Evolutionary conservation across 2,329 filamentous ascomycete genomes (phyloP).

Genomic region (Bipolaris oryzae): DNA sequence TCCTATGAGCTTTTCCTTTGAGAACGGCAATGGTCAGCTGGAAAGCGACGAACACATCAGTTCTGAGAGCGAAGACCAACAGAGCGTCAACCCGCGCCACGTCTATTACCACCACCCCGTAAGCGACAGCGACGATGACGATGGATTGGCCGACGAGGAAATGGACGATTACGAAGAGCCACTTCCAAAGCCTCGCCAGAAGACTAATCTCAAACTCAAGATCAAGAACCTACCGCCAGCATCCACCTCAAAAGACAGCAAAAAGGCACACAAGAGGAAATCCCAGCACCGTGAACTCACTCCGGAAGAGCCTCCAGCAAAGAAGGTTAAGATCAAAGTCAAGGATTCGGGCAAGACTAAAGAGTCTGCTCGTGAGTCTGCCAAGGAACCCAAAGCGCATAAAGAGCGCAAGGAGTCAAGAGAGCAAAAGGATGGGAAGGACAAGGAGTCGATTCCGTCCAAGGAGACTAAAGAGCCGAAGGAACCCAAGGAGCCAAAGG

Average conservation of each 20-base stretch:
- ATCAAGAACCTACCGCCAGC: conserved; percentile 30
- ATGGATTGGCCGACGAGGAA: conserved; percentile 35
- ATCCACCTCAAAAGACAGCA: conserved; percentile 28
- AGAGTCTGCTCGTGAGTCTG: conserved; percentile 13
- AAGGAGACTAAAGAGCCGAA: conserved; percentile 28
- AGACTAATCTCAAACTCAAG: conserved; percentile 40
- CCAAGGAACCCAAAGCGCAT: conserved; percentile 19
- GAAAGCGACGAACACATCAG: conserved; percentile 55
- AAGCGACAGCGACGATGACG: conserved; percentile 37
- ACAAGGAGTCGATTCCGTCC: conserved; percentile 21
- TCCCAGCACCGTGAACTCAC: conserved; percentile 31
- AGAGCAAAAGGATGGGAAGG: conserved; percentile 23
- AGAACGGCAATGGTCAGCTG: conserved; percentile 64
- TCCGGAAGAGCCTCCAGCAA: conserved; percentile 36
- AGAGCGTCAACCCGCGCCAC: conserved; percentile 43
- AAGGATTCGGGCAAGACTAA: conserved; percentile 17
- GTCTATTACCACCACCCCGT: conserved; percentile 42
- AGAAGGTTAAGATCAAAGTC: conserved; percentile 33
- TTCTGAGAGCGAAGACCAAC: conserved; percentile 40
- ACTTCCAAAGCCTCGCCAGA: conserved; percentile 32
- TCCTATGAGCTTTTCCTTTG: conserved; percentile 76
- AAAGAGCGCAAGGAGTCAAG: conserved; percentile 21
- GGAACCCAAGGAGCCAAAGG: conserved; percentile 26
- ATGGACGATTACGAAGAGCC: conserved; percentile 51
- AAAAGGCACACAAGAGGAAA: conserved; percentile 37